Conservation (phyloP, 2,329 filamentous ascomycete genomes). For the Phyllosticta paracitricarpa region DNA sequence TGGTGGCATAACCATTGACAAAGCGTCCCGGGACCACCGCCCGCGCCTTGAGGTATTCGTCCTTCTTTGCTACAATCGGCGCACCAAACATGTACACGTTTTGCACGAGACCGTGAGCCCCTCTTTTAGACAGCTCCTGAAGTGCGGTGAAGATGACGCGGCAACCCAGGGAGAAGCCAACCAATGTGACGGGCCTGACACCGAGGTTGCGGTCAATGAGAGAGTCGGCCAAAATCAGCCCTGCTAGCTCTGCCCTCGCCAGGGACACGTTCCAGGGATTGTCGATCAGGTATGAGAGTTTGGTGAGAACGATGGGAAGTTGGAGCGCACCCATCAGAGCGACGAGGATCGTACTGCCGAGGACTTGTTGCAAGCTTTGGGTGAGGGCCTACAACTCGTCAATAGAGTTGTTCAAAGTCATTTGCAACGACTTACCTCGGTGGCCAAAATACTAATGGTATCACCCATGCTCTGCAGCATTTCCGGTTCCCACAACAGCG, state of each 20-base stretch:
- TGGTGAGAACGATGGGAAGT: slow-evolving; percentile 84
- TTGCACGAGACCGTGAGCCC: slow-evolving; percentile 78
- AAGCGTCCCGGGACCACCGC: slow-evolving; percentile 88
- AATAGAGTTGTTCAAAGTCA: slow-evolving; percentile 12
- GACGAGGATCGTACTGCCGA: slow-evolving; percentile 81
- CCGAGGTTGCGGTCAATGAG: slow-evolving; percentile 86
- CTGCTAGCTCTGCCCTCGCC: slow-evolving; percentile 77
- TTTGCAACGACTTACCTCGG: slow-evolving; percentile 56
- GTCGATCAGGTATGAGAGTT: slow-evolving; percentile 91
- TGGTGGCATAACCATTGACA: slow-evolving; percentile 85
- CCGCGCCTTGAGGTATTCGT: slow-evolving; percentile 73
- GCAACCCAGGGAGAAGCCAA: slow-evolving; percentile 88
- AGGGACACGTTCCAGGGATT: slow-evolving; percentile 98
- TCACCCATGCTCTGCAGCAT: slow-evolving; percentile 97
- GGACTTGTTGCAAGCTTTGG: slow-evolving; percentile 88
- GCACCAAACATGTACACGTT: slow-evolving; percentile 94
- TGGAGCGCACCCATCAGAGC: slow-evolving; percentile 87
- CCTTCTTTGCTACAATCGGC: slow-evolving; percentile 80
- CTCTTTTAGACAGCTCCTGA: slow-evolving; percentile 72
- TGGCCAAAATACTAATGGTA: slow-evolving; percentile 96
- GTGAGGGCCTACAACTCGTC: slow-evolving; percentile 61
- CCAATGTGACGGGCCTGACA: slow-evolving; percentile 80
- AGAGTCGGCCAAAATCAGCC: slow-evolving; percentile 88
- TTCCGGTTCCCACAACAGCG: slow-evolving; percentile 93
- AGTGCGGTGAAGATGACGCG: slow-evolving; percentile 89